Evolutionary conservation across 1,139 yeast genomes (phyloP).

Genomic region (Torulaspora globosa): DNA sequence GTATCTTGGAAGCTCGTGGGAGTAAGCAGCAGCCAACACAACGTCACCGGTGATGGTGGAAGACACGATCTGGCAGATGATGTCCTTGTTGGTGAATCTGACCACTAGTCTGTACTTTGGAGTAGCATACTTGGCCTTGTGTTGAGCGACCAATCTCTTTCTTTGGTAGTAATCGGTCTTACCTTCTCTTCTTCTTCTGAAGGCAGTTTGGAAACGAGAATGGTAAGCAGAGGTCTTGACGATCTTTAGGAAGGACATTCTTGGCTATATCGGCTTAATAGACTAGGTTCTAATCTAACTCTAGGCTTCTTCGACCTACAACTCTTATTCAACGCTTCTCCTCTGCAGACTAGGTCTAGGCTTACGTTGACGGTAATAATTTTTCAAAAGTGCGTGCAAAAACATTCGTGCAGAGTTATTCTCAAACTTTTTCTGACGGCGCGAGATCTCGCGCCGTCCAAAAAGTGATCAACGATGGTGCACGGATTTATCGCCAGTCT

Average conservation of each 20-base stretch:
- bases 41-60: slow-evolving; percentile 97
- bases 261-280: slow-evolving; percentile 7
- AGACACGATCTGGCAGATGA: slow-evolving; percentile 94
- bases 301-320: no score
- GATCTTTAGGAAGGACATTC: slow-evolving; percentile 72
- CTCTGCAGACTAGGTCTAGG: not conserved
- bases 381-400: not conserved
- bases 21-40: slow-evolving; percentile 96
- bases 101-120: slow-evolving; percentile 99
- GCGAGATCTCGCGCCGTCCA: slow-evolving; percentile 2
- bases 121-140: slow-evolving; percentile 99
- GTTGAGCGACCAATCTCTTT: slow-evolving; percentile 99
- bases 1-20: slow-evolving; percentile 97
- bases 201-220: slow-evolving; percentile 99
- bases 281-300: not conserved
- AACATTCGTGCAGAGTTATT: no score
- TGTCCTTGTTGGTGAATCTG: slow-evolving; percentile 99
- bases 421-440: not conserved
- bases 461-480: slow-evolving; percentile 2
- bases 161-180: slow-evolving; percentile 99
- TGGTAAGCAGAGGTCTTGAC: slow-evolving; percentile 87
- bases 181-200: slow-evolving; percentile 99
- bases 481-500: not conserved
- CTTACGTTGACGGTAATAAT: not conserved
- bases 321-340: not conserved